Evolutionary conservation across 2,329 filamentous ascomycete species (phyloP), one percentile per base, ranked within the genome.

Genomic region (Mollisiaceae sp.): DNA sequence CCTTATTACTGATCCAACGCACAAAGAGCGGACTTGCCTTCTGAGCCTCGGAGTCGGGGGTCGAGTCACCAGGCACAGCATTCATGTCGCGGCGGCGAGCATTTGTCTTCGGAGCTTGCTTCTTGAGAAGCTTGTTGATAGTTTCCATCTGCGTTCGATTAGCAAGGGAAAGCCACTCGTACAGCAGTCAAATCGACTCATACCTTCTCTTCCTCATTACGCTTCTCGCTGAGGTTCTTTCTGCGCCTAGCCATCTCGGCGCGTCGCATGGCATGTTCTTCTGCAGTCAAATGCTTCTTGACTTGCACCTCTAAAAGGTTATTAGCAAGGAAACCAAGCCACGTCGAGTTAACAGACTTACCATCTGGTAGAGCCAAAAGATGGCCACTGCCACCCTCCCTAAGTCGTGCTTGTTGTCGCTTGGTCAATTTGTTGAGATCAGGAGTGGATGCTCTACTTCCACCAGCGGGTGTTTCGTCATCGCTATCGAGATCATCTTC

Each of bases 121-220:
- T 93, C 78, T 93, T 93, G 60, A 95, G 86, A 1, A 95, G 87
- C 74, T 94, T 93, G 82, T 95, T 94, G 84, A 95, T 94, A 0
- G 92, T 95, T 82, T 94, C 92, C 86, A 93, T 92, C 91, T 94
- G 60, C 20, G 18, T 65, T 22, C 45, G 18, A 35, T 73, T 63
- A 70, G 66, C 27, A 43, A 55, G n/a, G 14, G 43, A 14, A 15
- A 22, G 8, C 36, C 3, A 55, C 9, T 15, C 57, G 20, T 1
- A 45, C 38, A 24, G 20, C n/a, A 36, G 6, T 20, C 11, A 35
- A 36, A 9, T 27, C 8, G 24, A n/a, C 27, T 15, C 75, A 35
- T 74, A 89, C 86, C 83, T 92, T 92, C 77, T 92, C 90, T 78
- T 92, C 90, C 73, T 92, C 89, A 63, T 91, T 90, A n/a, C 89